Evolutionary conservation across 257 asterid genomes (phyloP), one percentile per base, ranked within the genome.

Genomic region (Osmanthus fragrans): DNA sequence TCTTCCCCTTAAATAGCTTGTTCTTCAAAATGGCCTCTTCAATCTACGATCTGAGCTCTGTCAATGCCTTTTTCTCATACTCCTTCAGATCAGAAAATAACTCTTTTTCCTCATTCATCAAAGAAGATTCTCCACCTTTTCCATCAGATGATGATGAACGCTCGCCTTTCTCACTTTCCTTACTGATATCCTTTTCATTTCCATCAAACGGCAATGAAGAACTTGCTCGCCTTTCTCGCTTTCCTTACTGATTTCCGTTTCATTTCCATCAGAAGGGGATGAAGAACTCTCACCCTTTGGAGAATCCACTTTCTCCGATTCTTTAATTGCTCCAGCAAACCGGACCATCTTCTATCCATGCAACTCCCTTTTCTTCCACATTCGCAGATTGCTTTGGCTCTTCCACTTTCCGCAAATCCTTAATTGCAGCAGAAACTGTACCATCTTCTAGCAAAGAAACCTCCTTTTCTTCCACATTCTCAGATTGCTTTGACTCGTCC

Each of bases 21-120:
- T 30, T 56, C 45, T 39, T 39, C 58, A 76, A 51, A 33, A 82
- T 85, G 83, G 87, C 88, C 13, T 81, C 83, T 69, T 89, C 92
- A 6, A n/a, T n/a, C n/a, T n/a, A n/a, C n/a, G n/a, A 91, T 67
- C 87, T 80, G 30, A 92, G 80, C 19, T 90, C 96, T 39, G 40
- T 73, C 73, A 86, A 71, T 4, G 90, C 87, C 80, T 76, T 82
- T 56, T 51, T 86, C 79, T 89, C 90, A n/a, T 71, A 8, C 64
- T 79, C 88, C 32, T 82, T 85, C 40, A 91, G 42, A 72, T 83
- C 87, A 12, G 79, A 47, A n/a, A n/a, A n/a, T n/a, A n/a, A n/a
- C n/a, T n/a, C n/a, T n/a, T n/a, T n/a, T n/a, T n/a, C n/a, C n/a
- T n/a, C n/a, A n/a, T n/a, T n/a, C n/a, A n/a, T n/a, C n/a, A n/a